Conservation (phyloP, 371 early-diverging fungal species). For the Entomophthora muscae region DNA sequence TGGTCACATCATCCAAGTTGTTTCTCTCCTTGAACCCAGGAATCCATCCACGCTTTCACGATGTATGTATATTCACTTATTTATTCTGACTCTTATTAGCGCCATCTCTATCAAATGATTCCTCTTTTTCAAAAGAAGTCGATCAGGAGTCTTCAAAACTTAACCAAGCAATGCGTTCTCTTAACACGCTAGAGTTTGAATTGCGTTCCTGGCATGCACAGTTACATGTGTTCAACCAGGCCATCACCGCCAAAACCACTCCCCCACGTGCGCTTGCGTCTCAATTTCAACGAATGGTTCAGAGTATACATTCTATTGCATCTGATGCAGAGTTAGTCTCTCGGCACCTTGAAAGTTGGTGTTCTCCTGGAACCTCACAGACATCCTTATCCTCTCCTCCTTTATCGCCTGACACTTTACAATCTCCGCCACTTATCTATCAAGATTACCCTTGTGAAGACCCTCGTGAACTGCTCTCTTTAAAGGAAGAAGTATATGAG, state of each 20-base stretch:
- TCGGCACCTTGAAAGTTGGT: background rate
- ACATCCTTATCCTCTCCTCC: background rate
- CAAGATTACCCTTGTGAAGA: background rate
- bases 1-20: background rate
- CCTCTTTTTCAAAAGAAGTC: background rate
- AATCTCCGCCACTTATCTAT: background rate
- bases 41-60: background rate
- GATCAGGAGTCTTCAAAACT: background rate
- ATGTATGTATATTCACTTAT: background rate
- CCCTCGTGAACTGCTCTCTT: background rate
- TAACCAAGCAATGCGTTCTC: background rate
- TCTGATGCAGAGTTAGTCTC: background rate
- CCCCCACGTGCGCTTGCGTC: background rate
- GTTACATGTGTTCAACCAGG: background rate
- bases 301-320: background rate
- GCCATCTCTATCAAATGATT: background rate
- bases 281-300: background rate
- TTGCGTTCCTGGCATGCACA: background rate
- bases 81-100: background rate
- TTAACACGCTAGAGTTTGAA: background rate
- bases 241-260: background rate
- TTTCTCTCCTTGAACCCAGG: background rate
- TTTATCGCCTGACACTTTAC: background rate
- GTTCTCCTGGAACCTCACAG: background rate
- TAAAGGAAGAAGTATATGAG: background rate